Evolutionary conservation across 1,139 yeast genomes (phyloP).

Genomic region (Arxiozyma slooffiae): DNA sequence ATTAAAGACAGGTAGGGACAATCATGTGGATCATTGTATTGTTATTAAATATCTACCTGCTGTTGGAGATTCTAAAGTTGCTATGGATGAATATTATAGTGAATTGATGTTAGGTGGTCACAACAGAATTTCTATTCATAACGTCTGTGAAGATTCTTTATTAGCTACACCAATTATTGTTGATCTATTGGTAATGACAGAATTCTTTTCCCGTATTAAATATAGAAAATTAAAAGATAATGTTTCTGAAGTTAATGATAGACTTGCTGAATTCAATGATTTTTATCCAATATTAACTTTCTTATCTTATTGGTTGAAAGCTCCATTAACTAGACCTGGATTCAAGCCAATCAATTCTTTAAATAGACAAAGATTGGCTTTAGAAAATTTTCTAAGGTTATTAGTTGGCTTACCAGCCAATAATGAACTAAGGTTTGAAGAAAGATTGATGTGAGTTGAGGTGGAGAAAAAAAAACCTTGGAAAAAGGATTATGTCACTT

Average conservation of each 20-base stretch:
- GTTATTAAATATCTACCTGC: slow-evolving; percentile 92
- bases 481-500: no score
- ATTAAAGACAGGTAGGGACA: slow-evolving; percentile 50
- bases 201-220: slow-evolving; percentile 76
- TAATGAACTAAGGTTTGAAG: slow-evolving; percentile 90
- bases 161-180: slow-evolving; percentile 91
- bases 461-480: no score
- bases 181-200: slow-evolving; percentile 83
- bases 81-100: slow-evolving; percentile 96
- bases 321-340: slow-evolving; percentile 88
- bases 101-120: slow-evolving; percentile 97
- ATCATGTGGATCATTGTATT: slow-evolving; percentile 77
- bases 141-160: slow-evolving; percentile 92
- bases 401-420: slow-evolving; percentile 83
- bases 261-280: slow-evolving; percentile 42
- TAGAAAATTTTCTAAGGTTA: slow-evolving; percentile 83
- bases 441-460: slow-evolving; percentile 43
- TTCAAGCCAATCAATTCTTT: slow-evolving; percentile 85
- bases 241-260: slow-evolving; percentile 28
- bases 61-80: slow-evolving; percentile 93
- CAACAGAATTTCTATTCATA: slow-evolving; percentile 85
- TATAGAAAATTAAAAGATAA: slow-evolving; percentile 45
- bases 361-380: slow-evolving; percentile 87
- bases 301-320: slow-evolving; percentile 92
- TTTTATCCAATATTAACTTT: slow-evolving; percentile 82